Evolutionary conservation across 495 filamentous ascomycete genomes (phyloP), one percentile per base, ranked within the genome.

Genomic region (Oleoguttula mirabilis): DNA sequence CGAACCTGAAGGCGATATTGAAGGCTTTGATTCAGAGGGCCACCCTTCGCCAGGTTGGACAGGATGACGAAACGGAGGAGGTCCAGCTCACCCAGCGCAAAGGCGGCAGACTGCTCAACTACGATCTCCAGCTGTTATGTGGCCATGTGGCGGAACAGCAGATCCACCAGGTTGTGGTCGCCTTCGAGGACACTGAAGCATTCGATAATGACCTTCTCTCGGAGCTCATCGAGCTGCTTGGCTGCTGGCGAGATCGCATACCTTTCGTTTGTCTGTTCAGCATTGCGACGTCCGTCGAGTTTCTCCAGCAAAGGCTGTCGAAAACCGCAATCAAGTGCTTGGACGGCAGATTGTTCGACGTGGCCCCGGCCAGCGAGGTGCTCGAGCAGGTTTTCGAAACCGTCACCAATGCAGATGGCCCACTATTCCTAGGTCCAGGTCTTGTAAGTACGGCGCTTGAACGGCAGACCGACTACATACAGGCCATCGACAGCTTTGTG

Each of bases 171-270:
- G 67, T 94, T 22, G 67, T 88, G 6, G 58, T 98, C 16, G 78
- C 80, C 11, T 78, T 98, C 38, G 77, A 84, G 54, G 92, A 96
- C 56, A 92, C 82, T 45, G 92, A 98, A 60, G 88, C 81, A 4
- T 95, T 96, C 55, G 87, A 95, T 54, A 72, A 71, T 24, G 66
- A 60, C n/a, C 60, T 95, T 21, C 61, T 96, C 22, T 76, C 73
- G 1, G 86, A 95, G 57, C 58, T 94, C 21, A 68, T 95, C 28
- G 72, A 72, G 17, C 62, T 96, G 3, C 73, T 96, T 36, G 79
- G 75, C 82, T 92, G 64, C 41, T 72, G 43, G 43, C 21, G 30
- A 5, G 39, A 44, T 21, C 44, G 38, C 24, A 55, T 51, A 23
- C 86, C 84, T 7, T 87, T 96, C 48, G 76, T 85, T 2, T 65